Base-by-base conservation (phyloP, 2,329 filamentous ascomycete species). In the Cryphonectria naterciae region DNA sequence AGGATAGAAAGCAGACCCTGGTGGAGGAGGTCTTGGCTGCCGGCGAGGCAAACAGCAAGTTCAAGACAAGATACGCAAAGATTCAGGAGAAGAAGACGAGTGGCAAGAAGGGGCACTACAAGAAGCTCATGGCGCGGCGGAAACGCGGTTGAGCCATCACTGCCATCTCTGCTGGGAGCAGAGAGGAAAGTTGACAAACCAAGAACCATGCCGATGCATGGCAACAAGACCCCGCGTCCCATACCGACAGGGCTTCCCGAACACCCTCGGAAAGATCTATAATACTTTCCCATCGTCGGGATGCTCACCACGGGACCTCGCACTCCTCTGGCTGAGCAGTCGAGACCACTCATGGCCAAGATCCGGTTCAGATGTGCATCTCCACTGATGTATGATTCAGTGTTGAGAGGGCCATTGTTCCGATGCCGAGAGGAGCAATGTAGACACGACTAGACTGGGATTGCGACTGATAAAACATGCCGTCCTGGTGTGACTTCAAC, bases 51-150 rank as follows among this genome's bases (percentile, higher is more conserved):
- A 90, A 85, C 61, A 86, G 87, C 72, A 92, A 93, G 76, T 96
- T 98, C 84, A 94, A 93, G 85, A 88, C 86, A 77, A 98, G 97
- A 81, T 98, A 97, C 81, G 86, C 88, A 70, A 91, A 95, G 70
- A 93, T 98, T 65, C 94, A 98, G 79, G 86, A 86, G 66, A 87
- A 87, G 73, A 98, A 97, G 82, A 89, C 87, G 35, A 97, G 93
- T 76, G 96, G 96, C 67, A 97, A 94, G 84, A 98, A 95, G 82
- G 90, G 88, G 0, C 92, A 93, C 77, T 98, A 98, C 85, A 95
- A 95, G 79, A 91, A 91, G 69, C 81, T 97, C 75, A 89, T 92
- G 78, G 79, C 82, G n/a, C 74, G 75, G 15, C 75, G 77, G 6
- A 77, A 76, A 58, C 75, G 76, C 32, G 70, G 75, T 22, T 74